phyloP scores from a whole-genome alignment of 345 rosid genomes.

The Carallia pectinifolia region DNA sequence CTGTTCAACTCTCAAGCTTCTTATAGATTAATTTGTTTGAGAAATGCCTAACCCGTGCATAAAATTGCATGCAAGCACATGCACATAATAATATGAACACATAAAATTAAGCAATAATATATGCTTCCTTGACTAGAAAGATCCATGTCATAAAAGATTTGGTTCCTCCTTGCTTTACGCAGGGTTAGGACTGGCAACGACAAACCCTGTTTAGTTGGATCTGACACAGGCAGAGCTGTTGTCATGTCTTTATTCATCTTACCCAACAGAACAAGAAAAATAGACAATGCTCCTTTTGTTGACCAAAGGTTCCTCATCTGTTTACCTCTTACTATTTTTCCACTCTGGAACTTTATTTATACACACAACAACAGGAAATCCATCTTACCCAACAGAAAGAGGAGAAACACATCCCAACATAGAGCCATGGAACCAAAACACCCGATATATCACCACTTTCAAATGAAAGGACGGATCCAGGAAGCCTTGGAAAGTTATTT shows the following conservation, averaged over 20 bases:
- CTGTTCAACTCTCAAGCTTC: not conserved
- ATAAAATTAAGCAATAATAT: not conserved
- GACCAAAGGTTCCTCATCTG: too few relatives aligned
- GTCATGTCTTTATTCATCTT: too few relatives aligned
- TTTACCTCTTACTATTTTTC: too few relatives aligned
- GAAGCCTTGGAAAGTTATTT: slow-evolving; percentile 94
- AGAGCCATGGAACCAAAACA: slow-evolving; percentile 96
- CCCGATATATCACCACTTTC: slow-evolving; percentile 98
- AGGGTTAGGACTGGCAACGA: too few relatives aligned
- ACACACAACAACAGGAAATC: too few relatives aligned
- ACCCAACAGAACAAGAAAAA: too few relatives aligned
- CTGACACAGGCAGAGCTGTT: not conserved
- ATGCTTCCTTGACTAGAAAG: not conserved
- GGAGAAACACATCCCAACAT: slow-evolving; percentile 98
- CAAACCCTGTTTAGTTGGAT: slow-evolving; percentile 7
- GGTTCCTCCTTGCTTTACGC: too few relatives aligned
- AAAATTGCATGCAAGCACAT: not conserved
- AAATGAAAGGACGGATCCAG: slow-evolving; percentile 79
- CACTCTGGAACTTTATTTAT: too few relatives aligned
- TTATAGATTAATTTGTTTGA: not conserved
- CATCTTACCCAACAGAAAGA: slow-evolving; percentile 56
- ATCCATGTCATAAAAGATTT: too few relatives aligned
- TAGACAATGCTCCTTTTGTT: too few relatives aligned
- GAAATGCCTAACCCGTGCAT: not conserved
- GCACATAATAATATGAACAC: not conserved